Evolutionary conservation across 1,284 basidiomycete genomes (phyloP).

Genomic region (Marasmius fiardii): DNA sequence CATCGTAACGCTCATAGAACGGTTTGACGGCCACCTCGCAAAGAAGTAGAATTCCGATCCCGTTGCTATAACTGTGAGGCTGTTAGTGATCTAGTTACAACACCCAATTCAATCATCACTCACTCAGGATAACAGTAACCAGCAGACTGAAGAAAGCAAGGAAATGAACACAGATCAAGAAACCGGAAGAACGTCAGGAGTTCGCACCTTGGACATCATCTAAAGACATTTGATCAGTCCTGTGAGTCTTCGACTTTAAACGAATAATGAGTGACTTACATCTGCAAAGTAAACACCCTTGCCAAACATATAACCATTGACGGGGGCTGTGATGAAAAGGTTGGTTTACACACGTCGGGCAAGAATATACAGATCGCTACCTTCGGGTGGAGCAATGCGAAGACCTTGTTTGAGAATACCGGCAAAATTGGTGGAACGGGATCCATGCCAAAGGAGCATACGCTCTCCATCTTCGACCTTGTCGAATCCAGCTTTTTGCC

Average conservation of each 20-base stretch:
- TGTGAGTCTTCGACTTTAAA: background rate
- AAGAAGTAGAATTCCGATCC: constrained; percentile 50
- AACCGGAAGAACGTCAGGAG: background rate
- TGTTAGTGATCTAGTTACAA: background rate
- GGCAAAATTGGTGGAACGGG: constrained; percentile 61
- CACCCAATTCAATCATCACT: constrained; percentile 27
- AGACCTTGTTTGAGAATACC: constrained; percentile 66
- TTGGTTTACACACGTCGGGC: background rate
- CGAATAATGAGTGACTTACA: constrained; percentile 37
- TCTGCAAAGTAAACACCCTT: constrained; percentile 71
- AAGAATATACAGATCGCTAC: constrained; percentile 20
- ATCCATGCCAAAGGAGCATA: constrained; percentile 63
- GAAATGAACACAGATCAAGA: background rate
- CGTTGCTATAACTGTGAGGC: constrained; percentile 41
- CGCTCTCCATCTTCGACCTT: constrained; percentile 46
- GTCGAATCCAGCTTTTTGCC: constrained; percentile 45
- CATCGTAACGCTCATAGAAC: constrained; percentile 43
- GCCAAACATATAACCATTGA: constrained; percentile 65
- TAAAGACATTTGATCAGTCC: constrained; percentile 17
- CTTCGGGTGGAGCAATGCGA: constrained; percentile 68
- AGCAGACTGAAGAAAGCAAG: constrained; percentile 39
- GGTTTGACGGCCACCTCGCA: constrained; percentile 60
- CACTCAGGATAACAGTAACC: constrained; percentile 55
- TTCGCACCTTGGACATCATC: constrained; percentile 60
- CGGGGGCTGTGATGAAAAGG: constrained; percentile 35